Conservation (phyloP, 1,139 yeast genomes). For the Geotrichum australiense region DNA sequence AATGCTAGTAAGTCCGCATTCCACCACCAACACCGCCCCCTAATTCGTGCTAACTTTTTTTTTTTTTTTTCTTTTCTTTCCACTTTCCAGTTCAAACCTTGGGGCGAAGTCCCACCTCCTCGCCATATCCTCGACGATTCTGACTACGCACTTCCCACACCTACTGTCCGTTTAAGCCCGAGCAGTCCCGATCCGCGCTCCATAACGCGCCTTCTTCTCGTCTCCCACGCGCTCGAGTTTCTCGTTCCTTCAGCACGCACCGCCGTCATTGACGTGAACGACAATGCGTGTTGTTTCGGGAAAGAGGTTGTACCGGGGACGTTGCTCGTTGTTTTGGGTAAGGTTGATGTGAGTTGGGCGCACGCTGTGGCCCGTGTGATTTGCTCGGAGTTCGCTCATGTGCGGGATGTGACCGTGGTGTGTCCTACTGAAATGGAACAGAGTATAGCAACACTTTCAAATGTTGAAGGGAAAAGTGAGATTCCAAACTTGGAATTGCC, state of each 20-base stretch:
- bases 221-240: not conserved
- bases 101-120: constrained; percentile 46
- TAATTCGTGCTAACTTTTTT: not conserved
- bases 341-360: constrained; percentile 1
- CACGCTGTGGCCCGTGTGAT: not conserved
- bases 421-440: constrained; percentile 1
- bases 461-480: not conserved
- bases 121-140: constrained; percentile 46
- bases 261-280: not conserved
- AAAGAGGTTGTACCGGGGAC: not conserved
- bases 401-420: not conserved
- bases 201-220: not conserved
- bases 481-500: constrained; percentile 18
- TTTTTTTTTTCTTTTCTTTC: not conserved
- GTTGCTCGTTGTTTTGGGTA: not conserved
- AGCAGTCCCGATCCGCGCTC: not conserved
- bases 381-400: not conserved
- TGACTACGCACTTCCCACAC: constrained; percentile 5
- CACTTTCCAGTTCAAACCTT: constrained; percentile 44
- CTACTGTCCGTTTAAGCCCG: constrained; percentile 3
- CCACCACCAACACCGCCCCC: not conserved
- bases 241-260: too few species aligned
- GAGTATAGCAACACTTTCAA: not conserved
- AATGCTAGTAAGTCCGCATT: constrained; percentile 11
- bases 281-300: not conserved